A percentile compares a stretch with the other conserved stretches of the same genome.
Conservation (phyloP, 192 early-diverging fungal species). For the Phycomyces blakesleeanus region DNA sequence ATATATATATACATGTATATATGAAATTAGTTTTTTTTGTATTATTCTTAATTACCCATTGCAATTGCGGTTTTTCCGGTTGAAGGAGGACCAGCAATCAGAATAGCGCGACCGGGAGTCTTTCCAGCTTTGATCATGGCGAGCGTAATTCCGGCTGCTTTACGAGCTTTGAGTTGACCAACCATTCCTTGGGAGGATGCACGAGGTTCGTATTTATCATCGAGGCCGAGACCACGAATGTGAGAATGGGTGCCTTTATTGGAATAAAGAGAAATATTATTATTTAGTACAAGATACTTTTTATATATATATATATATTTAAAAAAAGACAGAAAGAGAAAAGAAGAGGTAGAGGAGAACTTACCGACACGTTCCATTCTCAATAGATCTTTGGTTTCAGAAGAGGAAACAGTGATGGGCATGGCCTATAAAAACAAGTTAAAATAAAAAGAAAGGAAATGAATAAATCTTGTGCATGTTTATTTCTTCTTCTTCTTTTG, state of each 20-base stretch:
- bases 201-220: constrained; percentile 89
- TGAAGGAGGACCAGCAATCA: constrained; percentile 98
- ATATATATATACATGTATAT: too few relatives aligned
- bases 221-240: constrained; percentile 93
- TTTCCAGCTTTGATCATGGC: constrained; percentile 97
- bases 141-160: constrained; percentile 94
- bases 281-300: background rate
- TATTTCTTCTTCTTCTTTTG: too few relatives aligned
- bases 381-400: constrained; percentile 69
- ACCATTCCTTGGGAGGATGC: constrained; percentile 94
- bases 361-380: constrained; percentile 84
- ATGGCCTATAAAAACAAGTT: constrained; percentile 13
- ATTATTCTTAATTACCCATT: constrained; percentile 85
- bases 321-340: constrained; percentile 1
- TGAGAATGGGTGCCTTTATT: constrained; percentile 87
- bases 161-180: constrained; percentile 90
- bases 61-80: constrained; percentile 99
- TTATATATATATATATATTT: background rate
- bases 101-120: constrained; percentile 92
- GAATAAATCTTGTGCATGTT: too few relatives aligned
- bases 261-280: constrained; percentile 25
- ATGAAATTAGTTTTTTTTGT: too few relatives aligned
- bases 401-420: constrained; percentile 42
- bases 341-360: background rate
- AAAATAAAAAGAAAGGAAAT: too few relatives aligned